These are phyloP conservation scores for Pseudonectria buxi DNA, from an alignment of 2,329 filamentous ascomycete species.

Conservation along the genomic window DNA sequence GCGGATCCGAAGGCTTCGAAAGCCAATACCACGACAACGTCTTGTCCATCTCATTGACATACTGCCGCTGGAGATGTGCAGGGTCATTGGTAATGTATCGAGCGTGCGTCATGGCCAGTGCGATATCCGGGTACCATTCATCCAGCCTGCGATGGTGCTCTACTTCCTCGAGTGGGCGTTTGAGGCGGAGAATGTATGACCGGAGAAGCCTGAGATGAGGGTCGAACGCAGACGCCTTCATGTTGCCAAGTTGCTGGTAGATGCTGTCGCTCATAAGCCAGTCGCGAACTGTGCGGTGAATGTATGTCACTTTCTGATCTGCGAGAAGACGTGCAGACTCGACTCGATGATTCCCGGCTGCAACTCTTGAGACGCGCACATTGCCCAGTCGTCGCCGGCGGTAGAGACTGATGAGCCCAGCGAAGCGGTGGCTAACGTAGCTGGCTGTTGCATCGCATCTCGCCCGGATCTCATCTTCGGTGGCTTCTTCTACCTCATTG, in stretches of 20 bases:
- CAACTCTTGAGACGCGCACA: slow-evolving; percentile 7
- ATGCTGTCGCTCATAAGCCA: slow-evolving; percentile 23
- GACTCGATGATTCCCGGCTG: neutral
- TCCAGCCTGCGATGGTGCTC: slow-evolving; percentile 32
- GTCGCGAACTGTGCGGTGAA: slow-evolving; percentile 29
- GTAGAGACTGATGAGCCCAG: slow-evolving; percentile 22
- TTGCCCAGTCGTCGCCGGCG: slow-evolving; percentile 9
- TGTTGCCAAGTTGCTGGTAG: slow-evolving; percentile 8
- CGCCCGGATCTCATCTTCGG: slow-evolving; percentile 8
- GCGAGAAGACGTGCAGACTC: slow-evolving; percentile 3
- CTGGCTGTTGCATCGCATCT: slow-evolving; percentile 11
- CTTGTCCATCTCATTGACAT: slow-evolving; percentile 21
- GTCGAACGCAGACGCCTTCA: slow-evolving; percentile 16
- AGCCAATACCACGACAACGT: slow-evolving; percentile 25
- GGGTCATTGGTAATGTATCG: slow-evolving; percentile 19
- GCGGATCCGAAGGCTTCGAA: slow-evolving; percentile 14
- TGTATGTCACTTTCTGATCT: slow-evolving; percentile 23
- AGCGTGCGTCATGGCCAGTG: slow-evolving; percentile 31
- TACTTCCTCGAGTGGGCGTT: slow-evolving; percentile 25
- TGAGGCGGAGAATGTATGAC: slow-evolving; percentile 29
- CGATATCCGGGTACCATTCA: slow-evolving; percentile 33
- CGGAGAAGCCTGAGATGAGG: slow-evolving; percentile 25
- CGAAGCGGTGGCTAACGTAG: slow-evolving; percentile 14
- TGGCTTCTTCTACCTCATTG: slow-evolving; percentile 14
- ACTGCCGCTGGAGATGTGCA: slow-evolving; percentile 4